Evolutionary conservation across 1,284 basidiomycete genomes (phyloP), one percentile per base, ranked within the genome.

Genomic region (Inonotus obliquus): DNA sequence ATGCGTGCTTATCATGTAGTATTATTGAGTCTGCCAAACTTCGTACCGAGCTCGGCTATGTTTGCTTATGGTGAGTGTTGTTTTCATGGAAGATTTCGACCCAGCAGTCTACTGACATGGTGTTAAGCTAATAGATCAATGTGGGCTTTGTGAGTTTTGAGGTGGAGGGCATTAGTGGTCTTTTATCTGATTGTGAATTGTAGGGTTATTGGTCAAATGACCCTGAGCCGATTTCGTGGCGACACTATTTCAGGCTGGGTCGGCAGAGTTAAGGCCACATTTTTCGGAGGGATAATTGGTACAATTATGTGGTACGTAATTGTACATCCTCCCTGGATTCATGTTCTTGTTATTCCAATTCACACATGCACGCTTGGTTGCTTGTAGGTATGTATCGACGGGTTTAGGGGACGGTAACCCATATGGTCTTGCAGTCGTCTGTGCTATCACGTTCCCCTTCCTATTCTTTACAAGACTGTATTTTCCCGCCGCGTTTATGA

Each of bases 181-280:
- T 59, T 52, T 39, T 59, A 10, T 41, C 47, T 19, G n/a, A n/a
- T 56, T 57, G 37, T 9, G 19, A 1, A 60, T 44, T 2, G 1
- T 44, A 89, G 87, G 21, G 79, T 91, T 66, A 88, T 91, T 83
- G 86, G 81, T 0, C 87, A 91, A 65, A 73, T 89, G n/a, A 88
- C 86, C 0, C 71, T 89, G 0, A 76, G 86, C 10, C 80, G 87
- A 7, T 89, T 88, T 68, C 79, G 87, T 57, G 92, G 91, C 0
- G 91, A 93, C 63, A 94, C 91, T 0, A 81, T 84, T 0, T 87
- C 87, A 55, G 87, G 83, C 1, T 81, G 89, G 48, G 73, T 85
- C 1, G 79, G 83, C 0, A 81, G 91, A 61, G 76, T 91, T 11
- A 52, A 83, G 2, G 84, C 83, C 44, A 91, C 91, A 0, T 87